phyloP scores from a whole-genome alignment of 805 yeast species.

The Nakazawaea wickerhamii region DNA sequence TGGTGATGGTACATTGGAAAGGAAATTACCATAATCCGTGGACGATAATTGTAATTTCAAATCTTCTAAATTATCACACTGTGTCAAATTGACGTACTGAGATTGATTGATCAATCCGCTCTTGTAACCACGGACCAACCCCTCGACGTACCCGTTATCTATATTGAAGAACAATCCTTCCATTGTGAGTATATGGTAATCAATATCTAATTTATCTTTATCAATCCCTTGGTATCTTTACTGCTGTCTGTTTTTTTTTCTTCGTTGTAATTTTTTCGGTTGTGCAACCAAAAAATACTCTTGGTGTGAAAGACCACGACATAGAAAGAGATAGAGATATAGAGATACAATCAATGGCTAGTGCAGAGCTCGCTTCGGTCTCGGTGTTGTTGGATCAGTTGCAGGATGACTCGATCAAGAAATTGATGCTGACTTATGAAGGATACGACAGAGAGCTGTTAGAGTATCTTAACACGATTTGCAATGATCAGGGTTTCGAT shows the following conservation, averaged over 20 bases:
- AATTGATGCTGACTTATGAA: constrained; percentile 22
- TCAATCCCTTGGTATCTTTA: not conserved
- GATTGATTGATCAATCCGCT: constrained; percentile 70
- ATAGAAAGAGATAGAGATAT: not conserved
- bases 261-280: not conserved
- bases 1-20: constrained; percentile 77
- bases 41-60: constrained; percentile 89
- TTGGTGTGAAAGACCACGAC: not conserved
- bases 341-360: not conserved
- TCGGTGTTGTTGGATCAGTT: constrained; percentile 33
- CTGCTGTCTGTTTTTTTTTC: not conserved
- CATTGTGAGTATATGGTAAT: constrained; percentile 41
- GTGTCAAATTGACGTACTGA: constrained; percentile 89
- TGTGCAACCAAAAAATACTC: not conserved
- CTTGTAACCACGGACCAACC: constrained; percentile 90
- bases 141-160: constrained; percentile 88
- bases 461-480: constrained; percentile 25
- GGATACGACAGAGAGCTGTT: constrained; percentile 33
- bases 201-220: not conserved
- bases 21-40: constrained; percentile 91
- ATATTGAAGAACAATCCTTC: constrained; percentile 92
- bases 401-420: constrained; percentile 20
- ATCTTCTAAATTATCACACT: constrained; percentile 93
- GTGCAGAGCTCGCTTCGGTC: constrained; percentile 16
- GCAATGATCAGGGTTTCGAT: constrained; percentile 4